Evolutionary conservation across 805 yeast species (phyloP), one percentile per base, ranked within the genome.

Genomic region (Candida cerambycidarum): DNA sequence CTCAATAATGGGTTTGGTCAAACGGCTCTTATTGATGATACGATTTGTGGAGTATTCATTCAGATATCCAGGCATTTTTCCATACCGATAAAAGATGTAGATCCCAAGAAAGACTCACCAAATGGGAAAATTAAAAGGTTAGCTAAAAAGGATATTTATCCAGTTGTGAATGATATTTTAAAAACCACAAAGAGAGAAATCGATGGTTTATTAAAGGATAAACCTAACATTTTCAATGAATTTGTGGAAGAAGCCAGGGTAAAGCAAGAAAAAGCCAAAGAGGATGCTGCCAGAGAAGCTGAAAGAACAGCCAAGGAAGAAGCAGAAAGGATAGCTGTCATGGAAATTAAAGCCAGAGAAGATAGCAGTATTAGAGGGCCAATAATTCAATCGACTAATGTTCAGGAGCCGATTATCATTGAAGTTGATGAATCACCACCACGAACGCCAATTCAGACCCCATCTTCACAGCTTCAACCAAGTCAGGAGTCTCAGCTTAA

Each of bases 1-100:
- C 72, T 84, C 63, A 87, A 89, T 46, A 85, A 83, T 57, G 95
- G 95, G 0, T 83, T 82, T 58, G 92, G 89, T 0, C 80, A 93
- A 2, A 85, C 93, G 0, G 79, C 88, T 0, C 60, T 76, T 28
- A 76, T 85, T 42, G 96, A 87, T 59, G 93, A 87, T 48, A 76
- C 87, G 0, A 78, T 78, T 46, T 80, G 82, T 27, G 75, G 83
- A 6, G 57, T 84, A 0, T 88, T 73, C 53, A 61, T 87, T 54
- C 69, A 67, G 41, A 56, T 84, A 7, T 83, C 67, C 48, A 52
- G 16, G 41, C 46, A 28, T 54, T 48, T 34, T 7, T 41, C 37
- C 11, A 23, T 27, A 6, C 27, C 15, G 9, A 29, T 41, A 15
- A 34, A 19, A 2, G 16, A 23, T 12, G 24, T 35, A 16, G 25